These are phyloP conservation scores for Gossypioides kirkii DNA, from an alignment of 345 rosid species.

Conservation along the genomic window DNA sequence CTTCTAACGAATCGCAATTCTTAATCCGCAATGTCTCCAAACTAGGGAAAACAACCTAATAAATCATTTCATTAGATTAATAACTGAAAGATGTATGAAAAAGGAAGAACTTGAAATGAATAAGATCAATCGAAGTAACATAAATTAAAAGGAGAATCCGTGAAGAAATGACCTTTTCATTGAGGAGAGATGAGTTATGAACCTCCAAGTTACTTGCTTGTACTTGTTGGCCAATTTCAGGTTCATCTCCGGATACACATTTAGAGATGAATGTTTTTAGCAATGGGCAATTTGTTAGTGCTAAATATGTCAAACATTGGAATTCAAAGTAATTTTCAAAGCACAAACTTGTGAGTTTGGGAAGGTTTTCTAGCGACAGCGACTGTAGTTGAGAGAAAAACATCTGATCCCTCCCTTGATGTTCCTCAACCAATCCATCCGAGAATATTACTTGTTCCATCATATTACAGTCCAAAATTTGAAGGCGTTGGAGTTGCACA, in stretches of 20 bases:
- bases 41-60: too few species aligned
- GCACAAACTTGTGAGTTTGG: constrained; percentile 9
- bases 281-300: too few species aligned
- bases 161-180: neutral
- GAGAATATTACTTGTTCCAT: constrained; percentile 6
- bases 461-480: neutral
- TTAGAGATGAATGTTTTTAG: too few species aligned
- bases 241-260: too few species aligned
- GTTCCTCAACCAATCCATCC: constrained; percentile 1
- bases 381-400: neutral
- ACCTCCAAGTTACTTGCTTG: neutral
- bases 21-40: accelerated
- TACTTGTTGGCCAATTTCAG: neutral
- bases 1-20: neutral
- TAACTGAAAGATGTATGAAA: too few species aligned
- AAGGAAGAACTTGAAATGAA: too few species aligned
- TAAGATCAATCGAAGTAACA: neutral
- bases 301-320: accelerated
- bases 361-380: neutral
- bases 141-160: neutral
- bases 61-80: neutral
- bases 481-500: accelerated
- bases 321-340: neutral
- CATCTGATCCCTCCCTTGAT: neutral
- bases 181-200: neutral